Conservation (phyloP, 768 basidiomycete species). For the Kwoniella botswanensis region DNA sequence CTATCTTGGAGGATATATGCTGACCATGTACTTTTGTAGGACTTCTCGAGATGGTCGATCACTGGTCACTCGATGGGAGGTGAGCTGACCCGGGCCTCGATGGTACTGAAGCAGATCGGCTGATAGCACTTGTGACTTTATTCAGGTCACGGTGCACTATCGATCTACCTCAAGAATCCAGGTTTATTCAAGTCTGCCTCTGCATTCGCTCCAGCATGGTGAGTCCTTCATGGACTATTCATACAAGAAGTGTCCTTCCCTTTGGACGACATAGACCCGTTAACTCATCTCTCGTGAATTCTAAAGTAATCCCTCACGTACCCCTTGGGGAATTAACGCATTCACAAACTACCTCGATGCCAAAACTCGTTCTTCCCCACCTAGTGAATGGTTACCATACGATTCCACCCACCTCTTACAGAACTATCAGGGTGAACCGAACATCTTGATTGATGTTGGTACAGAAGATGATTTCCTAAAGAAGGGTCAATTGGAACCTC, state of each 20-base stretch:
- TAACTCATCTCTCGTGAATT: background rate
- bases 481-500: constrained; percentile 85
- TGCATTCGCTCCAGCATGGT: constrained; percentile 67
- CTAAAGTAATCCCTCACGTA: constrained; percentile 78
- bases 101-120: background rate
- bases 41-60: constrained; percentile 80
- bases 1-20: background rate
- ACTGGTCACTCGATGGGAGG: constrained; percentile 90
- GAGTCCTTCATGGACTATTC: constrained; percentile 19
- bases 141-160: constrained; percentile 86
- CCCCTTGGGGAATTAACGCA: constrained; percentile 91
- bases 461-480: constrained; percentile 76
- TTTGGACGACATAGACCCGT: background rate
- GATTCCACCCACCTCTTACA: constrained; percentile 85
- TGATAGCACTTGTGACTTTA: no score
- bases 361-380: constrained; percentile 62
- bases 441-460: constrained; percentile 81
- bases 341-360: constrained; percentile 78
- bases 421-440: constrained; percentile 64
- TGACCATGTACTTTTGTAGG: constrained; percentile 62
- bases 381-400: constrained; percentile 74
- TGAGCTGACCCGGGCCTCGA: constrained; percentile 20
- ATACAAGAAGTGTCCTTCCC: background rate
- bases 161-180: constrained; percentile 78
- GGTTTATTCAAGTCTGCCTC: constrained; percentile 81